A percentile compares a stretch with the other conserved stretches of the same genome.
Evolutionary conservation across 2,329 filamentous ascomycete genomes (phyloP).

Genomic region (Neospermospora avenae): DNA sequence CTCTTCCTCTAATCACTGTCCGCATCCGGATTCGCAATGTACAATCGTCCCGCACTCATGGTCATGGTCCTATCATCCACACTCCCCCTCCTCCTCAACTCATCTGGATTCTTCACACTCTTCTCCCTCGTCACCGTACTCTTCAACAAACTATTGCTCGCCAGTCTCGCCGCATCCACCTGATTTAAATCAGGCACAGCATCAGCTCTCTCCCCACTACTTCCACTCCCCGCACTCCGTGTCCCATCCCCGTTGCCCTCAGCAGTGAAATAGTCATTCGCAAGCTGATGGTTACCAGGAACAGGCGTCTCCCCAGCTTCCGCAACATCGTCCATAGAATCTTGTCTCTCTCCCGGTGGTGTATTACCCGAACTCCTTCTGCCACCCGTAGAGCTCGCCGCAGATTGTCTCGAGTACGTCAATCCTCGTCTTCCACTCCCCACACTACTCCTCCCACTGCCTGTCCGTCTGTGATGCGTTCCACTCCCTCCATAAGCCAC

Average conservation of each 20-base stretch:
- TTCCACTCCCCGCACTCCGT: slow-evolving; percentile 32
- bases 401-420: slow-evolving; percentile 39
- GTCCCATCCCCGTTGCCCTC: slow-evolving; percentile 28
- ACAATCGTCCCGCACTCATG: slow-evolving; percentile 61
- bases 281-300: slow-evolving; percentile 12
- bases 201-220: slow-evolving; percentile 53
- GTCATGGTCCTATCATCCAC: slow-evolving; percentile 78
- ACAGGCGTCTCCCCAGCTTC: slow-evolving; percentile 32
- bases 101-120: slow-evolving; percentile 65
- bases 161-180: slow-evolving; percentile 46
- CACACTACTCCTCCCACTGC: slow-evolving; percentile 68
- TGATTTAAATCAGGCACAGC: slow-evolving; percentile 51
- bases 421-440: slow-evolving; percentile 39
- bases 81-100: slow-evolving; percentile 72
- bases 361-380: slow-evolving; percentile 44
- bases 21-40: slow-evolving; percentile 78
- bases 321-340: slow-evolving; percentile 27
- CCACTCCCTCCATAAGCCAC: slow-evolving; percentile 38
- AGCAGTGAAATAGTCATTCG: slow-evolving; percentile 29
- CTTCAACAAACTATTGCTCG: slow-evolving; percentile 56
- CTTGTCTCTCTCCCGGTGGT: slow-evolving; percentile 38
- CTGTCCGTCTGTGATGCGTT: slow-evolving; percentile 65
- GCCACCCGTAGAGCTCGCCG: slow-evolving; percentile 30
- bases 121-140: slow-evolving; percentile 60
- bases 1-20: slow-evolving; percentile 32